These are phyloP conservation scores for Tarenaya hassleriana DNA, from an alignment of 345 rosid genomes.

Conservation along the genomic window DNA sequence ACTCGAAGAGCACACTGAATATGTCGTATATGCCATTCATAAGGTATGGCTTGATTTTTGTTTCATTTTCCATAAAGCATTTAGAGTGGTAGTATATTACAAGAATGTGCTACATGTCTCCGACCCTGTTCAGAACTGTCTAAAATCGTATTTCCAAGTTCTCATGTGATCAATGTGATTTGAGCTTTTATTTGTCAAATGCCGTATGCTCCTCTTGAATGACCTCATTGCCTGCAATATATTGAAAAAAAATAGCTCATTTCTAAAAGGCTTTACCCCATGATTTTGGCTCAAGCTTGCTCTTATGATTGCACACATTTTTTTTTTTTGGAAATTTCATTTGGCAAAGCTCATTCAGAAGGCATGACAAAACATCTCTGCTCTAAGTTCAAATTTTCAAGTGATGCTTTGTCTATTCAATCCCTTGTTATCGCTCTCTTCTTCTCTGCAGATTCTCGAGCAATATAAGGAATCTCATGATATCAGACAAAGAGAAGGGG, in stretches of 20 bases:
- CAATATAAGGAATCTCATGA: slow-evolving; percentile 72
- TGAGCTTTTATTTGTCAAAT: not conserved
- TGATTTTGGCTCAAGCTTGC: not conserved
- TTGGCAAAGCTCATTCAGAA: slow-evolving; percentile 9
- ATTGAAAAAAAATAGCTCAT: too few relatives aligned
- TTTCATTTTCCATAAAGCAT: slow-evolving; percentile 18
- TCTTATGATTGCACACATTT: not conserved
- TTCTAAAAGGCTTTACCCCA: too few relatives aligned
- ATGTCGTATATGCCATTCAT: slow-evolving; percentile 95
- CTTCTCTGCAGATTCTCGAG: slow-evolving; percentile 68
- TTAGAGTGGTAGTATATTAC: not conserved
- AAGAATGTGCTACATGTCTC: too few relatives aligned
- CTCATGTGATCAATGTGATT: not conserved
- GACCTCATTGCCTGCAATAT: too few relatives aligned
- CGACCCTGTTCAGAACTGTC: not conserved
- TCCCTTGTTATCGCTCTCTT: not conserved
- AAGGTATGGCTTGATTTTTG: slow-evolving; percentile 51
- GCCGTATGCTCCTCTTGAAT: too few relatives aligned
- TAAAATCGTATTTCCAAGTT: not conserved
- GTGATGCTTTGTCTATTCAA: not conserved
- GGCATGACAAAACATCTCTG: not conserved
- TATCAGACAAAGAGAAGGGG: slow-evolving; percentile 67
- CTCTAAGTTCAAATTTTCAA: slow-evolving; percentile 10
- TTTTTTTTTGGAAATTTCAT: slow-evolving; percentile 10
- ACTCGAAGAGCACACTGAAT: slow-evolving; percentile 94